Evolutionary conservation across 129 eudicot species (phyloP).

Genomic region (Chrysanthemum seticuspe): DNA sequence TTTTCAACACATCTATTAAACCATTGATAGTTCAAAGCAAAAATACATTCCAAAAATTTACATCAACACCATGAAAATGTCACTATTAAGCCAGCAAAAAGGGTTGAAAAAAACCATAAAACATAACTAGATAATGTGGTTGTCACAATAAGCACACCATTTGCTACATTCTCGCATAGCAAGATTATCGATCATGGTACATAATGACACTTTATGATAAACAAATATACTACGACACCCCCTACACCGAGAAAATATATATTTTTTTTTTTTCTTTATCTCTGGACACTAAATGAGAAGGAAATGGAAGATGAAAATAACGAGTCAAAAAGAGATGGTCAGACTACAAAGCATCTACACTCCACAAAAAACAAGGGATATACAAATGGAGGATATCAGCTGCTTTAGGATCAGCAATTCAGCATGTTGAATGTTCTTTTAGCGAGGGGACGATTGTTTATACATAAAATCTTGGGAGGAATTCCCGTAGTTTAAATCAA

Average conservation of each 20-base stretch:
- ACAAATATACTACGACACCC: slow-evolving; percentile 25
- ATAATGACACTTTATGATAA: slow-evolving; percentile 29
- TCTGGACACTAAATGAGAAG: slow-evolving; percentile 19
- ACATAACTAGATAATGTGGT: slow-evolving; percentile 1
- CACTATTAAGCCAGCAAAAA: background rate
- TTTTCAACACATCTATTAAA: background rate
- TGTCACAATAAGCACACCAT: slow-evolving; percentile 26
- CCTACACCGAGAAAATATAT: slow-evolving; percentile 28
- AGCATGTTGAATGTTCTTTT: slow-evolving; percentile 27
- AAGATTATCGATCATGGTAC: slow-evolving; percentile 17
- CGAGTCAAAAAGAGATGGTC: background rate
- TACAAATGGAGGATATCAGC: slow-evolving; percentile 30
- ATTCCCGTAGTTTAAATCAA: slow-evolving; percentile 69
- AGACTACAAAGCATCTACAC: slow-evolving; percentile 31
- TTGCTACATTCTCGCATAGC: slow-evolving; percentile 28
- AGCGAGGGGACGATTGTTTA: slow-evolving; percentile 76
- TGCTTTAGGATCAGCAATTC: too few relatives aligned
- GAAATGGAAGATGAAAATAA: slow-evolving; percentile 5
- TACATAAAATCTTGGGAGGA: slow-evolving; percentile 64
- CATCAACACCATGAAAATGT: background rate
- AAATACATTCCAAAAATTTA: background rate
- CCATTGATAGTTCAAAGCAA: background rate
- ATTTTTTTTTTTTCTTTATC: background rate
- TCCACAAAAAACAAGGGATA: slow-evolving; percentile 37
- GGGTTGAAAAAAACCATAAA: background rate